Evolutionary conservation across 805 yeast species (phyloP).

Genomic region (Starmerella ratchasimensis): DNA sequence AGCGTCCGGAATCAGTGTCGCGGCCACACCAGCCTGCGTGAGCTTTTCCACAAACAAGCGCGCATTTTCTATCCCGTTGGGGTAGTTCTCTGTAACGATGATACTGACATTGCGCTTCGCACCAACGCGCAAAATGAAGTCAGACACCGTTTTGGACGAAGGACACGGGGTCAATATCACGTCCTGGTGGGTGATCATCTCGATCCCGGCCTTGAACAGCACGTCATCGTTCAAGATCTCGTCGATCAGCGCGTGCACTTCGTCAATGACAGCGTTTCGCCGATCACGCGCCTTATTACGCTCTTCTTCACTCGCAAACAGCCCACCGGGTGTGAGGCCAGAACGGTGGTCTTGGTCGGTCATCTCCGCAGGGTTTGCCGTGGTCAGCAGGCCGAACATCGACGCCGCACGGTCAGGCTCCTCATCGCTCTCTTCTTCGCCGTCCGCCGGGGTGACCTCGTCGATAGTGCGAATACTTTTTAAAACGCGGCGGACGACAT

Average conservation of each 20-base stretch:
- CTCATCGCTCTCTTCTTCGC: constrained; percentile 10
- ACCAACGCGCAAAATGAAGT: constrained; percentile 74
- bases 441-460: constrained; percentile 26
- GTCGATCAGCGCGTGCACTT: constrained; percentile 75
- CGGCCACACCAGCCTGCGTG: constrained; percentile 74
- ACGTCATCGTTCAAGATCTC: constrained; percentile 86
- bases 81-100: constrained; percentile 74
- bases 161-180: constrained; percentile 80
- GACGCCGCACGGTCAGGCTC: constrained; percentile 28
- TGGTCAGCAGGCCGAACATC: constrained; percentile 75
- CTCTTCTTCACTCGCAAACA: constrained; percentile 12
- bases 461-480: constrained; percentile 80
- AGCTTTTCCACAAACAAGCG: constrained; percentile 67
- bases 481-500: constrained; percentile 76
- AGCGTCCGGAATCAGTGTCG: constrained; percentile 84
- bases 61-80: constrained; percentile 68
- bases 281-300: constrained; percentile 18
- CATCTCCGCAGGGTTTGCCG: not conserved
- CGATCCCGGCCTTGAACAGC: constrained; percentile 79
- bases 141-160: constrained; percentile 73
- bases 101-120: constrained; percentile 86
- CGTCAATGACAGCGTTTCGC: constrained; percentile 20
- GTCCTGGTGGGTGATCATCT: constrained; percentile 79
- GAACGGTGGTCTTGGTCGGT: not conserved
- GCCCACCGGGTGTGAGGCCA: constrained; percentile 15